Percentiles rank a stretch among this genome's conserved stretches.
Conservation (phyloP, 768 basidiomycete genomes). For the Hebeloma cylindrosporum region DNA sequence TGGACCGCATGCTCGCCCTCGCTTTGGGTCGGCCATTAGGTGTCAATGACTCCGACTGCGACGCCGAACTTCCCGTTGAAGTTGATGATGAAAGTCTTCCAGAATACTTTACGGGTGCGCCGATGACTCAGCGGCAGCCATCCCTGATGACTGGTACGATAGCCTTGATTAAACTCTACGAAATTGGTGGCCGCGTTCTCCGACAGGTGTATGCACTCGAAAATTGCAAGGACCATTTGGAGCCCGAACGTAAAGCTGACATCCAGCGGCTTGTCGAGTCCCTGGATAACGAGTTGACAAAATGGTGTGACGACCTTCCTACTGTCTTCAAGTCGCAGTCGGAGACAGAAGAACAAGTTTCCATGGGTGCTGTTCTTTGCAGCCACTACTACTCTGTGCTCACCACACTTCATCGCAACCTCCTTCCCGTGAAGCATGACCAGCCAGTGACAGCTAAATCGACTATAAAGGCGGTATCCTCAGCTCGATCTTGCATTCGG, state of each 20-base stretch:
- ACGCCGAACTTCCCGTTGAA: constrained; percentile 81
- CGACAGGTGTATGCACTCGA: constrained; percentile 83
- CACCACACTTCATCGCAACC: constrained; percentile 86
- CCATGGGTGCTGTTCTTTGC: constrained; percentile 83
- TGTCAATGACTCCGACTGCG: constrained; percentile 87
- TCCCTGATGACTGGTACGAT: constrained; percentile 83
- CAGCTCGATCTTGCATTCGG: constrained; percentile 82
- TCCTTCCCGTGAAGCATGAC: constrained; percentile 77
- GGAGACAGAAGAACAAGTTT: constrained; percentile 75
- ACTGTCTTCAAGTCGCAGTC: constrained; percentile 71
- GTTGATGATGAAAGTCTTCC: constrained; percentile 79
- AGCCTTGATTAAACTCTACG: constrained; percentile 74
- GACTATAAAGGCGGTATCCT: constrained; percentile 76
- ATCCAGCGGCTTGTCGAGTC: constrained; percentile 78
- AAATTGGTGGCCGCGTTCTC: constrained; percentile 80
- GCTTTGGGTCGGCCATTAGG: constrained; percentile 87
- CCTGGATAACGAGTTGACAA: constrained; percentile 72
- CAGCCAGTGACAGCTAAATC: constrained; percentile 69
- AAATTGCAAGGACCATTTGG: constrained; percentile 68
- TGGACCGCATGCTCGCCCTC: constrained; percentile 91
- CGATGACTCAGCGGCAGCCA: constrained; percentile 52
- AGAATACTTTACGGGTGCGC: constrained; percentile 69
- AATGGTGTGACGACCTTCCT: constrained; percentile 84
- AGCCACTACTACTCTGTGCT: constrained; percentile 88
- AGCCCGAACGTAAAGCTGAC: constrained; percentile 72